phyloP scores from a whole-genome alignment of 164 flowering plant genomes.

The Akebia trifoliata region DNA sequence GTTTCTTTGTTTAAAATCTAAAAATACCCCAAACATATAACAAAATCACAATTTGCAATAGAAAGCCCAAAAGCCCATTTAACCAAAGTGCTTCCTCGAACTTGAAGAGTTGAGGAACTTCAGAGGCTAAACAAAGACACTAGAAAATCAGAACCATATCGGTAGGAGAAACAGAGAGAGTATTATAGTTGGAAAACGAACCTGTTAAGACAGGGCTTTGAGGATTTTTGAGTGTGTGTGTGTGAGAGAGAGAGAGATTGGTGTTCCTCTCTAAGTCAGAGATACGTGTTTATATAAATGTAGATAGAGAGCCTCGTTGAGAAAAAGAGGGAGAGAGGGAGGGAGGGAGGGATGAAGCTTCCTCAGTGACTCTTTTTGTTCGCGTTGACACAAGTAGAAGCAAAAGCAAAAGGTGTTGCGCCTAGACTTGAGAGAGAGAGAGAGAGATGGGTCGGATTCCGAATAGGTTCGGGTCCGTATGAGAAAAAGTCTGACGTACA shows the following conservation, averaged over 20 bases:
- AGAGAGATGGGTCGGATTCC: neutral
- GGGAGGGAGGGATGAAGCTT: slow-evolving; percentile 23
- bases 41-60: neutral
- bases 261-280: slow-evolving; percentile 10
- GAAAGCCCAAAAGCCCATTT: slow-evolving; percentile 2
- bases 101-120: neutral
- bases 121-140: no score
- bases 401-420: neutral
- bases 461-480: neutral
- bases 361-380: slow-evolving; percentile 32
- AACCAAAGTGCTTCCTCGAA: neutral
- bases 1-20: no score
- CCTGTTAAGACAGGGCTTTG: no score
- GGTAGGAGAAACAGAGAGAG: no score
- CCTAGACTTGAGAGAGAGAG: neutral
- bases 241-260: neutral
- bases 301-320: neutral
- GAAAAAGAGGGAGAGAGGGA: neutral
- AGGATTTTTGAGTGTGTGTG: no score
- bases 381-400: slow-evolving; percentile 22
- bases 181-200: no score
- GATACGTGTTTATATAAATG: neutral
- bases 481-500: no score
- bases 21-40: neutral
- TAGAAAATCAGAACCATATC: no score